Conservation (phyloP, 768 basidiomycete genomes). For the Boletus rufocinnamomeus region DNA sequence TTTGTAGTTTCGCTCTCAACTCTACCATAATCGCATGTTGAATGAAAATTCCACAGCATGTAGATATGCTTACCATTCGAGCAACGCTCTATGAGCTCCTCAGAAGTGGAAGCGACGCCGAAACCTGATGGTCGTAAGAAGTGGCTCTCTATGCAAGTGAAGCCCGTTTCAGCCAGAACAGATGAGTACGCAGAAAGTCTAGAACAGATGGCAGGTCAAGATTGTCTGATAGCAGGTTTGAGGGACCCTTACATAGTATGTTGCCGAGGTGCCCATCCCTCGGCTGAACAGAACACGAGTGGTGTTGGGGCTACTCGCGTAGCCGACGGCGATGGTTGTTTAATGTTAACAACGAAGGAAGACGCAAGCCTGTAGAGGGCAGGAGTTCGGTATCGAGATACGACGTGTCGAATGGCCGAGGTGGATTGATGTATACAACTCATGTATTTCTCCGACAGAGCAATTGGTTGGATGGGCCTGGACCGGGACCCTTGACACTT, state of each 20-base stretch:
- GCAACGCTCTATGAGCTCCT: conserved; percentile 40
- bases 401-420: neutral
- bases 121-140: conserved; percentile 31
- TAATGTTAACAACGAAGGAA: conserved; percentile 35
- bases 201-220: neutral
- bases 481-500: neutral
- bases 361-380: conserved; percentile 18
- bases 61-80: conserved; percentile 38
- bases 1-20: conserved; percentile 43
- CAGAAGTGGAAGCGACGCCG: conserved; percentile 1
- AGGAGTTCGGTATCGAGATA: neutral
- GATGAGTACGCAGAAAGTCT: conserved; percentile 37
- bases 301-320: conserved; percentile 54
- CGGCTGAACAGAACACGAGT: conserved; percentile 52
- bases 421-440: neutral
- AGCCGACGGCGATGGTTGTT: conserved; percentile 39
- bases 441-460: neutral
- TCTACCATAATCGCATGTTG: conserved; percentile 33
- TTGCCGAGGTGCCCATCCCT: conserved; percentile 45
- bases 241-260: conserved; percentile 37
- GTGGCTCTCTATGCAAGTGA: conserved; percentile 49
- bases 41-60: neutral
- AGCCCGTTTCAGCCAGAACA: conserved; percentile 49
- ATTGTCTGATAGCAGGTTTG: neutral
- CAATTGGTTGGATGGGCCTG: neutral